phyloP scores from a whole-genome alignment of 306 rosid species.

The Delonix regia region DNA sequence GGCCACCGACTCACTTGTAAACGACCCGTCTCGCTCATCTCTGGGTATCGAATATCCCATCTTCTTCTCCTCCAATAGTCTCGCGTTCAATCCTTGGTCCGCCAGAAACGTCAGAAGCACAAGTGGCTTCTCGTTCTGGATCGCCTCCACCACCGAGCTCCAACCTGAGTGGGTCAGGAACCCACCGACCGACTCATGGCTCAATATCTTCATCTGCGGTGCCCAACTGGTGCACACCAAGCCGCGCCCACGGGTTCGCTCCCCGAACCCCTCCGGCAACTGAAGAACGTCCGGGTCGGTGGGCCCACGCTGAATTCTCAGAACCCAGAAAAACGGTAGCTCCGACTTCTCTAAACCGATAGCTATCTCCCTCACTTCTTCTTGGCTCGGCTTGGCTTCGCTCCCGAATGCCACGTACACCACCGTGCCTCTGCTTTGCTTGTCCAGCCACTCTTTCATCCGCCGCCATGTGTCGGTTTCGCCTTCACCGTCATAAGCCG shows the following conservation, averaged over 20 bases:
- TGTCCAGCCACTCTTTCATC: not conserved
- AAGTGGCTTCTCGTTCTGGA: not conserved
- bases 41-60: no score
- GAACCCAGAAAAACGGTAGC: not conserved
- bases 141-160: not conserved
- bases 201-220: not conserved
- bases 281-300: slow-evolving; percentile 17
- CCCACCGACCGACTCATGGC: slow-evolving; percentile 36
- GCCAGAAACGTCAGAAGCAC: slow-evolving; percentile 5
- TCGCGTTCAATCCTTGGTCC: slow-evolving; percentile 44
- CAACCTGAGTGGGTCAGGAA: not conserved
- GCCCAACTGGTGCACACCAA: slow-evolving; percentile 43
- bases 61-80: slow-evolving; percentile 37
- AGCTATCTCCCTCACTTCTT: slow-evolving; percentile 37
- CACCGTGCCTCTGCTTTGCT: not conserved
- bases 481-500: not conserved
- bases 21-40: no score
- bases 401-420: slow-evolving; percentile 46
- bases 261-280: slow-evolving; percentile 48
- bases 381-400: slow-evolving; percentile 40
- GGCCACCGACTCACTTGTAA: no score
- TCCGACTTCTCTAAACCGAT: not conserved
- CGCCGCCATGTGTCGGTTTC: not conserved
- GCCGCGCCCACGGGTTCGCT: slow-evolving; percentile 42
- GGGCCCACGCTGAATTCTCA: not conserved